phyloP scores from a whole-genome alignment of 2,329 filamentous ascomycete genomes.

The Fusarium sulawesiense region DNA sequence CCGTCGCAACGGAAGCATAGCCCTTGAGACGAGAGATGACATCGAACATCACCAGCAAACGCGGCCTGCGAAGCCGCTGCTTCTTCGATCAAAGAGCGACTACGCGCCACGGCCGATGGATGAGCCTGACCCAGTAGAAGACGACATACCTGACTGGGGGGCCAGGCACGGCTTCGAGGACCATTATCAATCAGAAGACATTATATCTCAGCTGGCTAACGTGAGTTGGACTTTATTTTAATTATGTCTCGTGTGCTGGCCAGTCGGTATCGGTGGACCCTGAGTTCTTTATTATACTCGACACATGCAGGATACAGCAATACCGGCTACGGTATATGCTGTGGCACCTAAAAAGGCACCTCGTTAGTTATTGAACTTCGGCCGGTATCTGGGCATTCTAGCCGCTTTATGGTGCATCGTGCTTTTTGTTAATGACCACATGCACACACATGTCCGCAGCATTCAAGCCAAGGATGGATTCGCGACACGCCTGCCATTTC shows the following conservation, averaged over 20 bases:
- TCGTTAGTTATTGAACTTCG: neutral
- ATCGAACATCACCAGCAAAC: conserved; percentile 51
- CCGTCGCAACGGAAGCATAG: conserved; percentile 52
- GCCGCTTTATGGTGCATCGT: neutral
- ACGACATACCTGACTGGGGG: conserved; percentile 65
- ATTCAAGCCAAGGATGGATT: neutral
- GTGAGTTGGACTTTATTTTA: conserved; percentile 61
- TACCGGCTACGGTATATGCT: neutral
- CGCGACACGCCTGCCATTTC: neutral
- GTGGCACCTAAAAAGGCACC: neutral
- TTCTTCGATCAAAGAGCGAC: conserved; percentile 69
- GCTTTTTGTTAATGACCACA: neutral
- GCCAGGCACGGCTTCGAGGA: conserved; percentile 90
- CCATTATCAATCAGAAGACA: conserved; percentile 90
- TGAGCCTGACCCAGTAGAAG: conserved; percentile 56
- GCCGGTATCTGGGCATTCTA: neutral
- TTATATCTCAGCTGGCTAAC: conserved; percentile 84
- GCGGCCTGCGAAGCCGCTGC: conserved; percentile 60
- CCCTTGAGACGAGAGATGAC: conserved; percentile 47
- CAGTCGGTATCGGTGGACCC: conserved; percentile 27
- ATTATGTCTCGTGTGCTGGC: conserved; percentile 20
- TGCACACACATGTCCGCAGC: neutral
- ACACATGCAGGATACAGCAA: conserved; percentile 7
- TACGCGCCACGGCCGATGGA: conserved; percentile 58
- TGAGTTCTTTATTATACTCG: conserved; percentile 51